phyloP scores from a whole-genome alignment of 1,284 basidiomycete genomes.

The Rhodotorula sp. region DNA sequence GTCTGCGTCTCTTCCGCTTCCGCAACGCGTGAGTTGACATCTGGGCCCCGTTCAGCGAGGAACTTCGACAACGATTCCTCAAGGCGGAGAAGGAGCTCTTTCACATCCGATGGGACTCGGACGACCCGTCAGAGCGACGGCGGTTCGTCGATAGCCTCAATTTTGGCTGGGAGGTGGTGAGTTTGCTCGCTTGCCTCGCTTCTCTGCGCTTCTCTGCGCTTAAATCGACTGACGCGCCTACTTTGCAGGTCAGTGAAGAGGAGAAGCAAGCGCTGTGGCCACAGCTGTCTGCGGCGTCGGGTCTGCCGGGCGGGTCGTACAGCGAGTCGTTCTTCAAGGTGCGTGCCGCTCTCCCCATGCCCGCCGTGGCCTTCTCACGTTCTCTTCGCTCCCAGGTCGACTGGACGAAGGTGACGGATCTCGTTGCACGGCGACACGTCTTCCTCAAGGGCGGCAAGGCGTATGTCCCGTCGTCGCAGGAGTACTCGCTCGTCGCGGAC shows the following conservation, averaged over 20 bases:
- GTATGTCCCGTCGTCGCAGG: constrained; percentile 78
- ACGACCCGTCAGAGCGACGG: constrained; percentile 63
- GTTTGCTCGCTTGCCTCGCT: constrained; percentile 35
- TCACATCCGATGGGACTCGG: constrained; percentile 73
- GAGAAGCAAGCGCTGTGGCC: constrained; percentile 60
- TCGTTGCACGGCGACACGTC: constrained; percentile 81
- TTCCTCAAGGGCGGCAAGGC: constrained; percentile 80
- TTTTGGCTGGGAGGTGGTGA: constrained; percentile 72
- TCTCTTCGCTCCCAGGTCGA: constrained; percentile 50
- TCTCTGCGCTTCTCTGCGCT: too few relatives aligned
- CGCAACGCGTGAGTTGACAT: too few relatives aligned
- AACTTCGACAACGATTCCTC: constrained; percentile 82
- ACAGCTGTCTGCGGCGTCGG: constrained; percentile 58
- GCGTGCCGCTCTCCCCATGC: constrained; percentile 6
- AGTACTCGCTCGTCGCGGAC: constrained; percentile 83
- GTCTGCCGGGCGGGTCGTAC: constrained; percentile 47
- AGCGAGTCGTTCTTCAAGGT: constrained; percentile 70
- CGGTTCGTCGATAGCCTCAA: constrained; percentile 70
- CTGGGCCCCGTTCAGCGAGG: constrained; percentile 63
- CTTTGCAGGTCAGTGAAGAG: constrained; percentile 57
- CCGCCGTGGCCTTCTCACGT: too few relatives aligned
- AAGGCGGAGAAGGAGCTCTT: constrained; percentile 87
- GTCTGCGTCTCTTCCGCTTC: constrained; percentile 48
- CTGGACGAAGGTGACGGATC: constrained; percentile 91
- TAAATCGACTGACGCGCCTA: too few relatives aligned